Base-by-base conservation (phyloP, 257 asterid species). In the Oldenlandia corymbosa region DNA sequence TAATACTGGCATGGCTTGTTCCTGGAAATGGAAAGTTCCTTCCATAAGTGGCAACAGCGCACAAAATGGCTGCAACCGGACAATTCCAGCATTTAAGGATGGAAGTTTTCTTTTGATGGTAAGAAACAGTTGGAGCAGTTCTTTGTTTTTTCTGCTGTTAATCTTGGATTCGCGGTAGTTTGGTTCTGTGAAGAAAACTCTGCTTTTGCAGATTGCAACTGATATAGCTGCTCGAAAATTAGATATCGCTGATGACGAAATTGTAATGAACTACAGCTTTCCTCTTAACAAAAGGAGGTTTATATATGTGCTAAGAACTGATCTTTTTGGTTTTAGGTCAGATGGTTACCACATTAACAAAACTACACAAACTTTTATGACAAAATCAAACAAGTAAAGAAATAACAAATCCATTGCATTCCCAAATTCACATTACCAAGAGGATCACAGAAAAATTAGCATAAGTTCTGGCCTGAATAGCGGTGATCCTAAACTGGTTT, bases 191-290 rank as follows among this genome's bases (percentile, higher is more conserved):
- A 34, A 39, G 16, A 11, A 34, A 24, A 53, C 32, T 65, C 56
- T 70, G 28, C 64, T 23, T 71, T 68, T 74, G 79, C 93, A 93
- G 99, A 84, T 93, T 67, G 99, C 99, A 57, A 93, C 99, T 21
- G 99, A 93, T 72, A 97, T 90, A 74, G 99, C 99, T 71, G 99
- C 99, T 62, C 81, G 99, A 66, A 97, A 97, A 47, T 71, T 93
- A 71, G 99, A 93, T 74, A 93, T 93, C 46, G 97, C 99, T 51
- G 99, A 87, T 69, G 99, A 89, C 39, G 96, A 93, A 78, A 96
- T 85, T 65, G 99, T 93, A 24, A 93, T 93, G 58, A 90, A 93
- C 74, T 93, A 93, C 72, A 93, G 99, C 72, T 93, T 93, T 67
- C 99, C 99, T 39, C 89, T 90, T n/a, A 70, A 93, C 99, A 2